Percentiles rank a stretch among this genome's conserved stretches.
These are phyloP conservation scores for Golubevia sp. DNA, from an alignment of 1,284 basidiomycete species.

Conservation along the genomic window DNA sequence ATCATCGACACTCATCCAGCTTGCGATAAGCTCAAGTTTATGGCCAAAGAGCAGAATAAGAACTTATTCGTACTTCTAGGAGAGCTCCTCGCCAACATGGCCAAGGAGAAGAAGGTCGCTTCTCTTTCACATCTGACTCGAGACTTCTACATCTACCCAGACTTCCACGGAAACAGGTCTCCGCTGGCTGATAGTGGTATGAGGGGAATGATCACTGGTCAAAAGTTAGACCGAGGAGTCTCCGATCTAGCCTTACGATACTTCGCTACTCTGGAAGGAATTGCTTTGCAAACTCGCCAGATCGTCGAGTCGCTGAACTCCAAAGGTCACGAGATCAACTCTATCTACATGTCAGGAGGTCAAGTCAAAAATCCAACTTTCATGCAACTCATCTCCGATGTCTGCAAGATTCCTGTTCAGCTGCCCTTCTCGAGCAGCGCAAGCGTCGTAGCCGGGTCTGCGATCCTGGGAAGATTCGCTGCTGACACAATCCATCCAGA, in stretches of 20 bases:
- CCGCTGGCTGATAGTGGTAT: constrained; percentile 92
- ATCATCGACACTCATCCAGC: constrained; percentile 90
- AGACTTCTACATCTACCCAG: constrained; percentile 91
- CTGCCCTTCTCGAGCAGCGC: constrained; percentile 76
- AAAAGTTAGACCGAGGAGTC: constrained; percentile 78
- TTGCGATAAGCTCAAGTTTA: constrained; percentile 71
- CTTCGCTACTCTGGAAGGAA: constrained; percentile 87
- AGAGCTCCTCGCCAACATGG: constrained; percentile 74
- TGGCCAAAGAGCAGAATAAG: constrained; percentile 63
- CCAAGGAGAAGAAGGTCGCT: constrained; percentile 64
- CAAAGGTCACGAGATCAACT: constrained; percentile 80
- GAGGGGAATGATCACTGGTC: constrained; percentile 86
- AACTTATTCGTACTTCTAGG: constrained; percentile 71
- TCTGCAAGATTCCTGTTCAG: constrained; percentile 80
- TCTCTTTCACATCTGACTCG: constrained; percentile 76
- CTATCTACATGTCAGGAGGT: constrained; percentile 81
- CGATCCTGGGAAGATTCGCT: constrained; percentile 90
- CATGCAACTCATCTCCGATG: constrained; percentile 75
- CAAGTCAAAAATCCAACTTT: constrained; percentile 54
- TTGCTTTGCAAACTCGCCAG: constrained; percentile 92
- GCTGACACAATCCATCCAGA: constrained; percentile 67
- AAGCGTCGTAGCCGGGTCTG: constrained; percentile 87
- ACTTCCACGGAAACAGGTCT: constrained; percentile 83
- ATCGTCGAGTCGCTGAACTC: constrained; percentile 90
- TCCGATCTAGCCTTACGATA: constrained; percentile 86